Evolutionary conservation across 768 basidiomycete species (phyloP).

Genomic region (Lactarius indigo): DNA sequence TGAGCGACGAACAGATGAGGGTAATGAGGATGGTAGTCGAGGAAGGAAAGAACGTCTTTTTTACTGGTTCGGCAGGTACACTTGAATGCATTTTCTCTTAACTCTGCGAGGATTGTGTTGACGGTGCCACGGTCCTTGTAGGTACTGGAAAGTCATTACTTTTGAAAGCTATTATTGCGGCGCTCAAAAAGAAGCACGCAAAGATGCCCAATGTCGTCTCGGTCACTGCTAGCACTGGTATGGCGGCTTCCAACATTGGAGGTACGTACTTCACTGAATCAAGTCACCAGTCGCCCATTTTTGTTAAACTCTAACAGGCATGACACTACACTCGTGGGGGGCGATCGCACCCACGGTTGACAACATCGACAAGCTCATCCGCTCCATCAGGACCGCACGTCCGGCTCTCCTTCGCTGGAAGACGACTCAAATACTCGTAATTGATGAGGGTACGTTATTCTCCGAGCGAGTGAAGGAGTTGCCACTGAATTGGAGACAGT

Average conservation of each 20-base stretch:
- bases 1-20: constrained; percentile 52
- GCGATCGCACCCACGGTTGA: constrained; percentile 54
- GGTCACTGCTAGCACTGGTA: constrained; percentile 58
- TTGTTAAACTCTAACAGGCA: constrained; percentile 37
- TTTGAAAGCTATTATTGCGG: constrained; percentile 52
- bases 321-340: constrained; percentile 59
- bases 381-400: constrained; percentile 49
- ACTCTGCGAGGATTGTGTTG: neutral
- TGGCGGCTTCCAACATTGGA: constrained; percentile 70
- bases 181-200: constrained; percentile 45
- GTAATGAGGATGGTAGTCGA: constrained; percentile 53
- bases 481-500: constrained; percentile 35
- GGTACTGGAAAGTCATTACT: constrained; percentile 66
- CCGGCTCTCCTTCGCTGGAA: constrained; percentile 57
- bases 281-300: constrained; percentile 29
- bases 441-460: constrained; percentile 52
- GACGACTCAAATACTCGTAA: constrained; percentile 53
- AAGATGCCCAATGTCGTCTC: constrained; percentile 45
- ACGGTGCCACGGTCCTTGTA: constrained; percentile 26
- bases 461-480: too few species aligned
- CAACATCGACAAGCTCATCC: constrained; percentile 44
- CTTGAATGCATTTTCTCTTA: neutral
- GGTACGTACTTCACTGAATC: constrained; percentile 33
- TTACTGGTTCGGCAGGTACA: constrained; percentile 66
- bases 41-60: constrained; percentile 58